Base-by-base conservation (phyloP, 495 filamentous ascomycete genomes). In the Podospora anserina region DNA sequence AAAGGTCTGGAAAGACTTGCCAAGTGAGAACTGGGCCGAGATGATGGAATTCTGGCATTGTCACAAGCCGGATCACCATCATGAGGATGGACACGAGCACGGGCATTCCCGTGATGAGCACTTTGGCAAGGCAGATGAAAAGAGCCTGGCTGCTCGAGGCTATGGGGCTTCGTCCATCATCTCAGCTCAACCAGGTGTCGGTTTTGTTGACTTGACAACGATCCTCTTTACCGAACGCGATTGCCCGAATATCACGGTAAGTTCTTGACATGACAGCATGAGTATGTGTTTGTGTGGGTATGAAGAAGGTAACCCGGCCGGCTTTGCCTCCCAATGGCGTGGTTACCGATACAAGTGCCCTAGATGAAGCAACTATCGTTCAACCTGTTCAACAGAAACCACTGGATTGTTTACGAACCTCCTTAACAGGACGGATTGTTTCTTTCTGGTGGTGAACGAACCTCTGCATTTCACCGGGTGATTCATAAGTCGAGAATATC, bases 31-130 rank as follows among this genome's bases (percentile, higher is more conserved):
- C 73, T 99, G 95, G 95, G 95, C 94, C 2, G 95, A 99, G 78
- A 97, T 98, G 96, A 99, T 99, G 95, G 95, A 99, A 76, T 97
- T 97, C 72, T 99, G 95, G 95, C 95, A 99, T 78, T 99, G 95
- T 75, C 95, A 99, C 77, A 98, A 97, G 75, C 95, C 93, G 57
- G 80, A 80, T 5, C 63, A 69, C 18, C 64, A 66, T 23, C 49
- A 28, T 79, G 84, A 63, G 9, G 62, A 65, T 56, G 70, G 83
- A 20, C 69, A 80, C 20, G 69, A 76, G 30, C 67, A 78, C 30
- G 71, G 79, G 66, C 72, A 76, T 18, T 66, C 69, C 16, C 30
- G 73, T 55, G 39, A 56, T 13, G 39, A 49, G 39, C 66, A 70
- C 58, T 30, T 57, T 6, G 66, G 70, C 63, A 66, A 82, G 70